These are phyloP conservation scores for Athelia sp. DNA, from an alignment of 1,284 basidiomycete genomes.

Conservation along the genomic window DNA sequence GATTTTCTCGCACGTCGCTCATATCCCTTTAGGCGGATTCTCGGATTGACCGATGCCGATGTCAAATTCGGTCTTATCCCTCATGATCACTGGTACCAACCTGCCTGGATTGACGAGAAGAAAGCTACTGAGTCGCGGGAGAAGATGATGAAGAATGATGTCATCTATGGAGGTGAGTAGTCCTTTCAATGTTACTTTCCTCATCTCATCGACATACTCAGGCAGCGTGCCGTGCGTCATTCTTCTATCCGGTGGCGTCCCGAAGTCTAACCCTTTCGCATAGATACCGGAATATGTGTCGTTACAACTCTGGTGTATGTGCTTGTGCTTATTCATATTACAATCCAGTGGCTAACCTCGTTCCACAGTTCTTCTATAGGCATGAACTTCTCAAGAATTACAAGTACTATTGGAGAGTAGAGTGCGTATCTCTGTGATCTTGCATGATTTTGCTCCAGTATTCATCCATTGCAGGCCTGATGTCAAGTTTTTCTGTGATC, in stretches of 20 bases:
- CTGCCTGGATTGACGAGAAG: conserved; percentile 77
- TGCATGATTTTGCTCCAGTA: conserved; percentile 1
- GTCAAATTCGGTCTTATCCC: conserved; percentile 84
- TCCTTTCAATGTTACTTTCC: not conserved
- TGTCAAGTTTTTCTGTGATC: conserved; percentile 83
- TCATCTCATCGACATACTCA: conserved; percentile 16
- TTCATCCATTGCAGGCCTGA: conserved; percentile 47
- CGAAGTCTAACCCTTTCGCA: conserved; percentile 6
- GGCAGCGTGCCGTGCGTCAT: conserved; percentile 62
- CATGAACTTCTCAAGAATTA: conserved; percentile 78
- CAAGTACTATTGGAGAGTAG: conserved; percentile 91
- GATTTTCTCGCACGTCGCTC: conserved; percentile 4
- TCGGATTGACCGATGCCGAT: conserved; percentile 58
- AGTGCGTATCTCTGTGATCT: conserved; percentile 32
- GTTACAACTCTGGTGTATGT: conserved; percentile 88
- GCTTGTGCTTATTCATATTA: not conserved
- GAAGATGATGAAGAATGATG: conserved; percentile 73
- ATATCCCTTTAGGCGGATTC: conserved; percentile 48
- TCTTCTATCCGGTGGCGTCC: conserved; percentile 3
- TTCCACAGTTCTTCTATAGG: conserved; percentile 73
- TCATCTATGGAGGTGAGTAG: conserved; percentile 80
- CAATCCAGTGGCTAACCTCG: conserved; percentile 4
- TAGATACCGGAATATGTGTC: conserved; percentile 88
- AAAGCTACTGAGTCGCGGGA: conserved; percentile 70
- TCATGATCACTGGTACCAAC: conserved; percentile 81